Evolutionary conservation across 176 grass and related monocot species (phyloP).

Genomic region (Avena sativa): DNA sequence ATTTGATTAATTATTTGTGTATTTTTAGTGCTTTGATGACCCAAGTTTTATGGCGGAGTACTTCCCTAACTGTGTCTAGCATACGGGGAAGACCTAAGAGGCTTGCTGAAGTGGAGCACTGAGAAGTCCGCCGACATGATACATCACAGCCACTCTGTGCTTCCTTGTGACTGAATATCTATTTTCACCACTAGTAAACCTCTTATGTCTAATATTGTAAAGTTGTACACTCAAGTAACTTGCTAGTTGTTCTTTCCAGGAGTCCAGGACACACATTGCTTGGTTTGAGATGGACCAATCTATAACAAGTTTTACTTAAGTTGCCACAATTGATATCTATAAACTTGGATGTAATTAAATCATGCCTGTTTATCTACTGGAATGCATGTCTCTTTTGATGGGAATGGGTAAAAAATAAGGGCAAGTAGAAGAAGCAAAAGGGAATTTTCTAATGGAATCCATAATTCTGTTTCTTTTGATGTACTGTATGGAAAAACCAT

Average conservation of each 20-base stretch:
- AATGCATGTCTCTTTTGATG: too few relatives aligned
- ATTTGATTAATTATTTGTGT: neutral
- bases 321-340: too few relatives aligned
- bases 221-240: too few relatives aligned
- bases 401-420: too few relatives aligned
- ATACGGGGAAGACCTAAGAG: neutral
- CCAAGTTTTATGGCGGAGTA: neutral
- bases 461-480: too few relatives aligned
- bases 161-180: neutral
- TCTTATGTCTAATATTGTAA: neutral
- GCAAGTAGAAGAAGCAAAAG: too few relatives aligned
- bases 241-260: too few relatives aligned
- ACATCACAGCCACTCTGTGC: neutral
- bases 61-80: neutral
- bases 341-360: too few relatives aligned
- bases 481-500: too few relatives aligned
- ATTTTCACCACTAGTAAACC: neutral
- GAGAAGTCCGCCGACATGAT: neutral
- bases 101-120: neutral
- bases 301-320: neutral
- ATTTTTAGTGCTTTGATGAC: conserved; percentile 2
- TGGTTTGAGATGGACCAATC: neutral
- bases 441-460: too few relatives aligned
- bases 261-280: too few relatives aligned
- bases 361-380: too few relatives aligned